phyloP scores from a whole-genome alignment of 2,329 filamentous ascomycete genomes.

The Decorospora gaudefroyi region DNA sequence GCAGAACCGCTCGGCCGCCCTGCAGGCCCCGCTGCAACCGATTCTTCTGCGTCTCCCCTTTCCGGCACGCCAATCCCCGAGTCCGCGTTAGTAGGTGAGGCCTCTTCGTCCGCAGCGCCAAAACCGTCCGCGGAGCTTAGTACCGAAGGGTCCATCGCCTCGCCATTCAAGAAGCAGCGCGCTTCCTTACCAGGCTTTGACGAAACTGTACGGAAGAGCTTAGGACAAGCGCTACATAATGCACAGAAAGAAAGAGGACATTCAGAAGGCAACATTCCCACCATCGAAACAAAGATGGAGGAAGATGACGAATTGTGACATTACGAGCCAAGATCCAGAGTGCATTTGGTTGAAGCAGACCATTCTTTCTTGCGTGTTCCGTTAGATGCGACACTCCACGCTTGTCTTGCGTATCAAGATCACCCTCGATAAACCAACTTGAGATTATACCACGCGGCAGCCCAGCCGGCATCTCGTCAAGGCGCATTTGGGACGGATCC shows the following conservation, averaged over 20 bases:
- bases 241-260: slow-evolving; percentile 42
- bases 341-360: slow-evolving; percentile 26
- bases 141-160: slow-evolving; percentile 62
- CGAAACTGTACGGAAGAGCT: slow-evolving; percentile 48
- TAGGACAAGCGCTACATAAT: slow-evolving; percentile 41
- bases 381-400: too few species aligned
- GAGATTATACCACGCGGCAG: slow-evolving; percentile 19
- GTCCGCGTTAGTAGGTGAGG: slow-evolving; percentile 22
- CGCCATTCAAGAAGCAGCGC: slow-evolving; percentile 76
- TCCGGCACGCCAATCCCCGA: slow-evolving; percentile 31
- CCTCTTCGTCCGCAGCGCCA: slow-evolving; percentile 41
- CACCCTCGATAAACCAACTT: too few species aligned
- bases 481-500: slow-evolving; percentile 13
- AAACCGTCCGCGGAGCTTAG: slow-evolving; percentile 48
- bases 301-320: slow-evolving; percentile 54
- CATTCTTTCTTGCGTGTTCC: too few species aligned
- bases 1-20: slow-evolving; percentile 64
- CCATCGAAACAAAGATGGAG: slow-evolving; percentile 45
- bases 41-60: slow-evolving; percentile 33
- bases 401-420: too few species aligned
- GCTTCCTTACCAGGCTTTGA: slow-evolving; percentile 62
- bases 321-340: slow-evolving; percentile 30
- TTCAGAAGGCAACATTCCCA: slow-evolving; percentile 37
- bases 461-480: slow-evolving; percentile 13
- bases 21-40: slow-evolving; percentile 26